Base-by-base conservation (phyloP, 1,284 basidiomycete genomes). In the Cutaneotrichosporon spelunceum region DNA sequence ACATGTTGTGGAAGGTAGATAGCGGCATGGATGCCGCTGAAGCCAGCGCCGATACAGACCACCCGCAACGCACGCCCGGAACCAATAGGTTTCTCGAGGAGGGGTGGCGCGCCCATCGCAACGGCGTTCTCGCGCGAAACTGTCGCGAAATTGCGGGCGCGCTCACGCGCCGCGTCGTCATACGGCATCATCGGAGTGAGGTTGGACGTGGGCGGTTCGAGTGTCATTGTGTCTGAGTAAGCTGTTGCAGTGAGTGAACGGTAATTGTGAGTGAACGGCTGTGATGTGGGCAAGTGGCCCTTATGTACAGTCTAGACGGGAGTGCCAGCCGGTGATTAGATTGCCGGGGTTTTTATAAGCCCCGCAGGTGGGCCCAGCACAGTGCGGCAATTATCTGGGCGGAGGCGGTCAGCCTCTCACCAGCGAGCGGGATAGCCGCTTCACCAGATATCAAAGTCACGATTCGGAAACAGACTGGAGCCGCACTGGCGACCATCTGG, bases 31-130 rank as follows among this genome's bases (percentile, higher is more conserved):
- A 65, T 52, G 4, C 63, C 63, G n/a, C 53, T 53, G 45, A 65
- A 65, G 7, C 63, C 63, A 0, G 60, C 60, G 13, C 63, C 63
- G 52, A 65, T 44, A 26, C 42, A 54, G 27, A 65, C 55, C 14
- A 65, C 60, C 24, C 63, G 63, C 44, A 65, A 39, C 1, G 9
- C 34, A 1, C 60, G 63, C 2, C 60, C 60, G 4, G 48, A 47
- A 13, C 23, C 36, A 4, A 64, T 29, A 1, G 53, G 36, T 5
- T 56, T 44, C 16, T 60, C 59, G 24, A 60, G 55, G 19, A 64
- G 59, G 1, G 59, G 53, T 4, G 56, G 36, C 11, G 44, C 44
- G 26, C 44, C 52, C 24, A 24, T 53, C 9, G 13, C 24, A 2
- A 6, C 33, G 1, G 52, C 52, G 23, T 34, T 24, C n/a, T 26